These are phyloP conservation scores for Nemania bipapillata DNA, from an alignment of 2,329 filamentous ascomycete species.

Conservation along the genomic window DNA sequence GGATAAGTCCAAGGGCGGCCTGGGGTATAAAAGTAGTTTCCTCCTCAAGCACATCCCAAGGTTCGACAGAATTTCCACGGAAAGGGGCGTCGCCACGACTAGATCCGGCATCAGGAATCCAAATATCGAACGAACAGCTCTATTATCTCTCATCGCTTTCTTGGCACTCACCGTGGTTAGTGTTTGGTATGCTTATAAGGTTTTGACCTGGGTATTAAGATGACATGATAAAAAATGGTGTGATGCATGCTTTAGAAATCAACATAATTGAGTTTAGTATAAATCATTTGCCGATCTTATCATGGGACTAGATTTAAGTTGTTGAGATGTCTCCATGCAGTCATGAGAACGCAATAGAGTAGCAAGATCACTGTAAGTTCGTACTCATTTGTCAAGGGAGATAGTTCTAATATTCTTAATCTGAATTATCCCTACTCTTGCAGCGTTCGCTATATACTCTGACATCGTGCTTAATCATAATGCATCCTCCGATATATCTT, in stretches of 20 bases:
- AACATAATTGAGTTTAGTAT: not conserved
- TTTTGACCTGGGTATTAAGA: conserved; percentile 13
- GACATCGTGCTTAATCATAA: conserved; percentile 1
- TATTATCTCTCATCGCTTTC: conserved; percentile 42
- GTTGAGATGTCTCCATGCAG: not conserved
- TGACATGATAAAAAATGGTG: conserved; percentile 11
- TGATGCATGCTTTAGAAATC: not conserved
- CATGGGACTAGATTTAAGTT: not conserved
- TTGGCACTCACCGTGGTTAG: conserved; percentile 29
- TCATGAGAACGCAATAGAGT: not conserved
- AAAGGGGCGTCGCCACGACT: conserved; percentile 45
- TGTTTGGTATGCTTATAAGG: conserved; percentile 35
- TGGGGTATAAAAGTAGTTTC: conserved; percentile 72
- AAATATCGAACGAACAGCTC: conserved; percentile 50
- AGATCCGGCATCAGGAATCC: conserved; percentile 48
- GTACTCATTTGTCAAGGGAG: not conserved
- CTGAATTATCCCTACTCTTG: not conserved
- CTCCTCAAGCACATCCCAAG: conserved; percentile 76
- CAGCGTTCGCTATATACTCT: conserved; percentile 2
- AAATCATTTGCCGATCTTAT: not conserved
- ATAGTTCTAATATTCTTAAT: not conserved
- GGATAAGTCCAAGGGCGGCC: conserved; percentile 66
- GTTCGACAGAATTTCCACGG: conserved; percentile 54
- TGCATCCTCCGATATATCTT: not conserved
- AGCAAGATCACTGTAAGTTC: not conserved